Percentiles rank a stretch among this genome's conserved stretches.
These are phyloP conservation scores for Dictyophora rubrovolvata DNA, from an alignment of 768 basidiomycete species.

Conservation along the genomic window DNA sequence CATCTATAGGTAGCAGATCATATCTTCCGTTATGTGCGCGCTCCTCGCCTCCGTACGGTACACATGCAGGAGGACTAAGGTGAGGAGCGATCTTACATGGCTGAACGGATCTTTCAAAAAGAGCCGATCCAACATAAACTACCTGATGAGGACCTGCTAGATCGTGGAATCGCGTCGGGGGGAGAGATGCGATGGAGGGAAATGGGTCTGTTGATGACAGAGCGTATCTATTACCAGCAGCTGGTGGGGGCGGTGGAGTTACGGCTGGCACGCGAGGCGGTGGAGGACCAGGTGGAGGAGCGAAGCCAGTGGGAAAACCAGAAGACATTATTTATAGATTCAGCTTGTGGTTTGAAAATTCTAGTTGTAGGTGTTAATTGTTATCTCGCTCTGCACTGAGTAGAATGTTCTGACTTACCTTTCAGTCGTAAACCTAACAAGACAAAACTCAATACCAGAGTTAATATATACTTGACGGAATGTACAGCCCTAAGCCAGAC, in stretches of 20 bases:
- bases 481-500: too few species aligned
- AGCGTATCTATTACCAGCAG: constrained; percentile 60
- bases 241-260: constrained; percentile 26
- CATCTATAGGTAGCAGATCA: constrained; percentile 64
- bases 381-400: too few species aligned
- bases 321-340: too few species aligned
- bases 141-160: constrained; percentile 39
- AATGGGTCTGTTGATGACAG: constrained; percentile 36
- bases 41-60: constrained; percentile 59
- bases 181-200: constrained; percentile 33
- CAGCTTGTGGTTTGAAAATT: too few species aligned
- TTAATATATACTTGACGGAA: too few species aligned
- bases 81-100: constrained; percentile 72
- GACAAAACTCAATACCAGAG: too few species aligned
- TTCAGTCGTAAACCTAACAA: too few species aligned
- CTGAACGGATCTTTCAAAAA: constrained; percentile 56
- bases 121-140: constrained; percentile 64
- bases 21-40: constrained; percentile 52
- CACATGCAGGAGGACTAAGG: constrained; percentile 40
- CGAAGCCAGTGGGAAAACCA: constrained; percentile 5
- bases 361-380: too few species aligned
- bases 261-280: not conserved
- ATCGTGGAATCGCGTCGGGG: constrained; percentile 44
- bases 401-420: too few species aligned
- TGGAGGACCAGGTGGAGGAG: constrained; percentile 7